Evolutionary conservation across 1,284 basidiomycete genomes (phyloP).

Genomic region (Sporisorium graminicola): DNA sequence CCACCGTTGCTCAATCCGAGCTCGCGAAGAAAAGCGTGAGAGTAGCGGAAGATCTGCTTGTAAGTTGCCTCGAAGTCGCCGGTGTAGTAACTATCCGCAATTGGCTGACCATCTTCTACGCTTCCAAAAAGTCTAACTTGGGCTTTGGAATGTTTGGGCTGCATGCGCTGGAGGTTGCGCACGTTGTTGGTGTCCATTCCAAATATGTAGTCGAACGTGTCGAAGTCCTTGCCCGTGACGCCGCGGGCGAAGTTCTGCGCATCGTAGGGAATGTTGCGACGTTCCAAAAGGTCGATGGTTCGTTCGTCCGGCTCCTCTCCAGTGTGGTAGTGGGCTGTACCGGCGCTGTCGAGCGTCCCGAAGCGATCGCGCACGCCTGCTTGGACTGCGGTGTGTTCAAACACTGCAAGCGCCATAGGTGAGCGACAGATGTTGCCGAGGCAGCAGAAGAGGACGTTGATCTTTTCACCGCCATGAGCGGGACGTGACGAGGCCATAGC

Average conservation of each 20-base stretch:
- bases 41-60: conserved; percentile 70
- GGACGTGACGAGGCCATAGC: conserved; percentile 8
- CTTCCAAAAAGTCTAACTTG: conserved; percentile 57
- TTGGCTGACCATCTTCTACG: conserved; percentile 49
- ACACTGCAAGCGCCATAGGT: conserved; percentile 65
- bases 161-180: conserved; percentile 67
- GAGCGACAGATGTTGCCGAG: conserved; percentile 67
- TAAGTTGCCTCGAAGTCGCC: conserved; percentile 71
- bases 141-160: conserved; percentile 62
- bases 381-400: conserved; percentile 48
- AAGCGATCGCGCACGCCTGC: conserved; percentile 50
- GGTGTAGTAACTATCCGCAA: conserved; percentile 71
- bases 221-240: conserved; percentile 69
- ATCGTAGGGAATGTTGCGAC: conserved; percentile 70
- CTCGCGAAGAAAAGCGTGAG: conserved; percentile 36
- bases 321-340: conserved; percentile 62
- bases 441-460: conserved; percentile 65
- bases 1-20: conserved; percentile 13
- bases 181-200: conserved; percentile 72
- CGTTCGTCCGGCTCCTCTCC: conserved; percentile 64
- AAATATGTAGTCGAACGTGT: conserved; percentile 72
- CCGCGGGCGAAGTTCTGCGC: conserved; percentile 68
- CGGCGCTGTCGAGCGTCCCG: conserved; percentile 61
- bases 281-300: conserved; percentile 70
- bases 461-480: conserved; percentile 4